phyloP scores from a whole-genome alignment of 202 grass and related monocot species.

The Tripidium arundinaceum region DNA sequence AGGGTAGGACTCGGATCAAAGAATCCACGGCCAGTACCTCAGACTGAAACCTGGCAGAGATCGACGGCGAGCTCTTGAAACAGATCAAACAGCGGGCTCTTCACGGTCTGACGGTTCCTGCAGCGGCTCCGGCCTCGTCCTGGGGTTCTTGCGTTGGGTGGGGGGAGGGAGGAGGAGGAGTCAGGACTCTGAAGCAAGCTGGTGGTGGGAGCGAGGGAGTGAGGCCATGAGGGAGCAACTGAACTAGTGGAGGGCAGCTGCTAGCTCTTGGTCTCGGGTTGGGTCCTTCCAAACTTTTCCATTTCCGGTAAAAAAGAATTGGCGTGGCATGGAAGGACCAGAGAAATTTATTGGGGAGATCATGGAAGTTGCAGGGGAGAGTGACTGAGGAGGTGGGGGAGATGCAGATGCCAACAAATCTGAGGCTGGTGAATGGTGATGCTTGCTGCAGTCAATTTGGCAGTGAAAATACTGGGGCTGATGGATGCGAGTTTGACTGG shows the following conservation, averaged over 20 bases:
- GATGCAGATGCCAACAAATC: slow-evolving; percentile 27
- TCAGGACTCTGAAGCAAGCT: slow-evolving; percentile 6
- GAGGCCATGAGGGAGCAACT: neutral
- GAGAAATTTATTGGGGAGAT: slow-evolving; percentile 27
- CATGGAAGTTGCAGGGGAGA: slow-evolving; percentile 13
- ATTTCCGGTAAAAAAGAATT: slow-evolving; percentile 48
- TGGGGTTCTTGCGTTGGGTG: neutral
- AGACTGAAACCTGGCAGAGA: slow-evolving; percentile 11
- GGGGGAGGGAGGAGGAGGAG: neutral
- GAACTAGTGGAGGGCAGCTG: slow-evolving; percentile 44
- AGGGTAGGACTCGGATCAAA: slow-evolving; percentile 20
- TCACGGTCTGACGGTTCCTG: neutral
- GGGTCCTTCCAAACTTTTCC: slow-evolving; percentile 38
- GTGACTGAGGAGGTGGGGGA: neutral
- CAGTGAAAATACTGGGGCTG: neutral
- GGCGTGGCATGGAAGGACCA: slow-evolving; percentile 21
- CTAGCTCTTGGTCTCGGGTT: neutral
- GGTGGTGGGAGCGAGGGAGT: slow-evolving; percentile 28
- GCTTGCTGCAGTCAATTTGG: slow-evolving; percentile 14
- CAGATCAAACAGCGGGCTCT: slow-evolving; percentile 28
- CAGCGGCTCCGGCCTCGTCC: neutral
- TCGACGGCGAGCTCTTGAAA: slow-evolving; percentile 4
- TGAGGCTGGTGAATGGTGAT: slow-evolving; percentile 22
- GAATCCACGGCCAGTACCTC: slow-evolving; percentile 39
- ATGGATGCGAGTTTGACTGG: slow-evolving; percentile 16